phyloP scores from a whole-genome alignment of 2,329 filamentous ascomycete species.

The Cephalotrichum gorgonifer region DNA sequence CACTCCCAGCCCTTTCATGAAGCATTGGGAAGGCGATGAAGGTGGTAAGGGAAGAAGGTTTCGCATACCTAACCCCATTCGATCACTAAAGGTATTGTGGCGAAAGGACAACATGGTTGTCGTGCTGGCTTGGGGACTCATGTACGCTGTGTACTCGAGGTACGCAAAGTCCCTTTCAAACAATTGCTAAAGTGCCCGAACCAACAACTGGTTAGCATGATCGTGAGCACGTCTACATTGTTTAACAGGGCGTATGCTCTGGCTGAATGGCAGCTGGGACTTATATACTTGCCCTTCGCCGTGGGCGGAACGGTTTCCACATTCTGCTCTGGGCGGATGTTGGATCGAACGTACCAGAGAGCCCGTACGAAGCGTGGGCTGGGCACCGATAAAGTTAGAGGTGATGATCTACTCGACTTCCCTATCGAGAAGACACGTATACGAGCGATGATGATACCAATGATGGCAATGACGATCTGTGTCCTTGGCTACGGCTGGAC shows the following conservation, averaged over 20 bases:
- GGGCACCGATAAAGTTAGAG: constrained; percentile 7
- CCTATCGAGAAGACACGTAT: constrained; percentile 8
- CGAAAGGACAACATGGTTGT: constrained; percentile 5
- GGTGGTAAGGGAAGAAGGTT: neutral
- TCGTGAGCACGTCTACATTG: constrained; percentile 13
- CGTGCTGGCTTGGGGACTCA: constrained; percentile 9
- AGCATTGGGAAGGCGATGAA: neutral
- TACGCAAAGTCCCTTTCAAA: no score
- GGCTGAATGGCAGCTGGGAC: constrained; percentile 13
- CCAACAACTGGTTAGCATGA: constrained; percentile 7
- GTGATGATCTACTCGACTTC: constrained; percentile 12
- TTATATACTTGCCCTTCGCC: constrained; percentile 15
- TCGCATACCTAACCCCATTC: constrained; percentile 10
- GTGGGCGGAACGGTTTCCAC: constrained; percentile 12
- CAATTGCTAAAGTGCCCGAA: no score
- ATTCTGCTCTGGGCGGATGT: constrained; percentile 11
- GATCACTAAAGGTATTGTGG: constrained; percentile 9
- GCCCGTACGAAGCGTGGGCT: constrained; percentile 8
- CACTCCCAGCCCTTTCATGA: neutral
- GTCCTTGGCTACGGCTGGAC: constrained; percentile 8
- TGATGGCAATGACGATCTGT: constrained; percentile 3
- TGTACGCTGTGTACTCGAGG: constrained; percentile 11
- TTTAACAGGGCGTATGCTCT: constrained; percentile 14
- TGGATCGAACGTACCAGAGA: constrained; percentile 11
- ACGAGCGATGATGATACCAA: constrained; percentile 7